phyloP scores from a whole-genome alignment of 371 early-diverging fungal species.

The Mucor lusitanicus region DNA sequence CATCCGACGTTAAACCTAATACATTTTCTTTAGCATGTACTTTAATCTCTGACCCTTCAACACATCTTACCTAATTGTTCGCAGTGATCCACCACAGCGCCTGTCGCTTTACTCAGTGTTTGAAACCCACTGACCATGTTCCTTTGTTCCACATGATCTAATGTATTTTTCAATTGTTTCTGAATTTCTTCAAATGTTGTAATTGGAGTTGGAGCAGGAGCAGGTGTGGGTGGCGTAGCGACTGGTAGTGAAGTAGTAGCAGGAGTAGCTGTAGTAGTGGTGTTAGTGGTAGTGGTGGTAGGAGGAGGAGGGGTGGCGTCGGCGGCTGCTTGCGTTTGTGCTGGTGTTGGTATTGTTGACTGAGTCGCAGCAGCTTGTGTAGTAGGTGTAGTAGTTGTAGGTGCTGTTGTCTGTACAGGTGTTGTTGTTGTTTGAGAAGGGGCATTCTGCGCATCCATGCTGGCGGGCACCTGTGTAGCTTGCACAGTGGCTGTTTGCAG shows the following conservation, averaged over 20 bases:
- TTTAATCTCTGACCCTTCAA: too few relatives aligned
- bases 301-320: not conserved
- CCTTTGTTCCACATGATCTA: constrained; percentile 69
- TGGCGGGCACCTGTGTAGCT: not conserved
- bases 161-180: constrained; percentile 67
- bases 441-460: not conserved
- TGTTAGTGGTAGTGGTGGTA: not conserved
- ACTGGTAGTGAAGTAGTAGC: not conserved
- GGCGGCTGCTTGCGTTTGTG: not conserved
- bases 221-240: not conserved
- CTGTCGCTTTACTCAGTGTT: constrained; percentile 70
- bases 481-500: not conserved
- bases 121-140: constrained; percentile 75
- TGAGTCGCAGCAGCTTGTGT: not conserved
- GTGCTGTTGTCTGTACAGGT: not conserved
- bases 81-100: constrained; percentile 72
- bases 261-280: not conserved
- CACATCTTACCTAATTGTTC: constrained; percentile 66
- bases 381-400: not conserved
- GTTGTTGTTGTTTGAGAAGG: not conserved
- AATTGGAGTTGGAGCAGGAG: constrained; percentile 11
- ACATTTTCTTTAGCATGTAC: constrained; percentile 6
- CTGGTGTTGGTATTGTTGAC: not conserved
- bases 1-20: constrained; percentile 57
- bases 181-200: constrained; percentile 70